A percentile compares a stretch with the other conserved stretches of the same genome.
Evolutionary conservation across 441 rosid species (phyloP).

Genomic region (Flueggea neowawraea): DNA sequence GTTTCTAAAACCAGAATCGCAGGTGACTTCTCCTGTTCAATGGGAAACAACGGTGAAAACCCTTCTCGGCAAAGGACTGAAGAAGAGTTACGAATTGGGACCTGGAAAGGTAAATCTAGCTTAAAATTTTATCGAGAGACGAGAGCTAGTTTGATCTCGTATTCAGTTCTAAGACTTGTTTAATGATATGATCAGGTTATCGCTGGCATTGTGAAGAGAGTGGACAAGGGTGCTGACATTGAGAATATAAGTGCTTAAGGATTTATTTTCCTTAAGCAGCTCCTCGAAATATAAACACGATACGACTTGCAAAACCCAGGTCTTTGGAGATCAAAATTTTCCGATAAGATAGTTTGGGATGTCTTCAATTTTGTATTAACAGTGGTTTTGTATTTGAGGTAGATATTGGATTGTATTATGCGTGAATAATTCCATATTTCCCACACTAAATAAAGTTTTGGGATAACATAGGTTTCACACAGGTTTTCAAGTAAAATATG

Average conservation of each 20-base stretch:
- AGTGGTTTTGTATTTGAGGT: no score
- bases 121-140: not conserved
- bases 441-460: no score
- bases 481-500: no score
- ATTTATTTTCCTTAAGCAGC: no score
- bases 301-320: no score
- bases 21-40: conserved; percentile 98
- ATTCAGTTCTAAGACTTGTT: not conserved
- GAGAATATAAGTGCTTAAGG: conserved; percentile 72
- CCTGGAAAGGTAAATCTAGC: conserved; percentile 79
- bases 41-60: conserved; percentile 95
- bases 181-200: conserved; percentile 56
- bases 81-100: conserved; percentile 90
- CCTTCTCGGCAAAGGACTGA: conserved; percentile 70
- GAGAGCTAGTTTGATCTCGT: not conserved
- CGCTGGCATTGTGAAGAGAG: conserved; percentile 95
- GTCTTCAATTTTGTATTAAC: no score
- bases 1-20: conserved; percentile 1
- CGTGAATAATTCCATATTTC: no score
- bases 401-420: no score
- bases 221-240: conserved; percentile 65
- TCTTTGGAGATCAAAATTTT: no score
- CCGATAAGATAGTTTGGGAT: no score
- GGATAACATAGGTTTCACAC: no score
- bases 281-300: no score